Evolutionary conservation across 2,329 filamentous ascomycete species (phyloP).

Genomic region (Trichoderma cornu-damae): DNA sequence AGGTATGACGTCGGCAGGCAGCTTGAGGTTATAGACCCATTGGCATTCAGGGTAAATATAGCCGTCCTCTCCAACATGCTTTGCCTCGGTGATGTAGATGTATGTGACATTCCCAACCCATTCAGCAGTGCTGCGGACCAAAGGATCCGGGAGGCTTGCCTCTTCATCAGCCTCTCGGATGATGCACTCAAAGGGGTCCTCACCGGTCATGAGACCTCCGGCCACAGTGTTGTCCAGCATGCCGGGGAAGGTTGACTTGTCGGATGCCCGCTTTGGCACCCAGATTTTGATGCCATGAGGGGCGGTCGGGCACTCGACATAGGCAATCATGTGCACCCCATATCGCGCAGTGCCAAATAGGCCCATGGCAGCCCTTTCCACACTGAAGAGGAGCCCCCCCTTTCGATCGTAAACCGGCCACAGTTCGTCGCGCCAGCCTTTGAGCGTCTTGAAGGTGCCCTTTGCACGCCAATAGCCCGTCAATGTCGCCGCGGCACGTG

Average conservation of each 20-base stretch:
- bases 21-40: slow-evolving; percentile 83
- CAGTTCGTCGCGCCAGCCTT: slow-evolving; percentile 73
- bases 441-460: slow-evolving; percentile 67
- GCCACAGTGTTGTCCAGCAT: slow-evolving; percentile 96
- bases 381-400: slow-evolving; percentile 60
- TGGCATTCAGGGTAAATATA: slow-evolving; percentile 87
- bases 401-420: slow-evolving; percentile 71
- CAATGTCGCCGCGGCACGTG: slow-evolving; percentile 49
- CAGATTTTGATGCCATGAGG: slow-evolving; percentile 67
- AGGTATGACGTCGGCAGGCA: slow-evolving; percentile 63
- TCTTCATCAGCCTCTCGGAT: slow-evolving; percentile 87
- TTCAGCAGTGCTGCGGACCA: slow-evolving; percentile 58
- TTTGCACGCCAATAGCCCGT: slow-evolving; percentile 63
- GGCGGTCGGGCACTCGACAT: slow-evolving; percentile 43
- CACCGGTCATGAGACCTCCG: slow-evolving; percentile 69
- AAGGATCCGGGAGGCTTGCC: slow-evolving; percentile 66
- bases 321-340: slow-evolving; percentile 77
- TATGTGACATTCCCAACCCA: slow-evolving; percentile 73
- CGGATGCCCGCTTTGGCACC: slow-evolving; percentile 70
- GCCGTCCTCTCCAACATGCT: slow-evolving; percentile 73
- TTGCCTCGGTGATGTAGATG: slow-evolving; percentile 70
- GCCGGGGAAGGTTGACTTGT: slow-evolving; percentile 82
- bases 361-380: slow-evolving; percentile 70
- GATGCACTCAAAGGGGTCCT: slow-evolving; percentile 74
- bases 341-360: slow-evolving; percentile 73